Conservation (phyloP, 257 asterid species). For the Euphrasia confusa region DNA sequence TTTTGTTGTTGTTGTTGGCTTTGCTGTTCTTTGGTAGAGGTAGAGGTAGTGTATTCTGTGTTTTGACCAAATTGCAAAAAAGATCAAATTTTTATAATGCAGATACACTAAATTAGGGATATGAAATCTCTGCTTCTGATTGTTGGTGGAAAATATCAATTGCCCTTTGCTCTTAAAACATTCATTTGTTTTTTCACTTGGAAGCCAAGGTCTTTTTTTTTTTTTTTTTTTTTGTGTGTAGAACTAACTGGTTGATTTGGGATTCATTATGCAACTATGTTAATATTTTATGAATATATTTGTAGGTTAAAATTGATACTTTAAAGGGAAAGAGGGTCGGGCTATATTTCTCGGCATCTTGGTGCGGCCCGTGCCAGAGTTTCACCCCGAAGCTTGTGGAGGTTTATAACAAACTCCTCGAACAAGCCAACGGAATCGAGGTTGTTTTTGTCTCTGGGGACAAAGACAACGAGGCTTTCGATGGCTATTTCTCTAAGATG, state of each 20-base stretch:
- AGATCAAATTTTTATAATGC: too few relatives aligned
- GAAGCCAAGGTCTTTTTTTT: too few relatives aligned
- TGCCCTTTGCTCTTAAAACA: too few relatives aligned
- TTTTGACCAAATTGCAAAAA: too few relatives aligned
- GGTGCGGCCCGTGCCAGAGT: constrained; percentile 87
- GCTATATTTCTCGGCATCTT: constrained; percentile 86
- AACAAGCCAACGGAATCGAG: constrained; percentile 50
- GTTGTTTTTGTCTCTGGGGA: constrained; percentile 65
- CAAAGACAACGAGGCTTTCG: constrained; percentile 52
- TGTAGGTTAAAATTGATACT: constrained; percentile 49
- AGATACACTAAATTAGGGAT: too few relatives aligned
- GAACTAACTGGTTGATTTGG: too few relatives aligned
- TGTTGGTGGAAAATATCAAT: too few relatives aligned
- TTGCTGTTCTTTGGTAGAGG: background rate
- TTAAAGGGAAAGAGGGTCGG: constrained; percentile 61
- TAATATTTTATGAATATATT: constrained; percentile 6
- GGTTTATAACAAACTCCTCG: constrained; percentile 62
- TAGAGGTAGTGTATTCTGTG: too few relatives aligned
- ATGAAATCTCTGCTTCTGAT: too few relatives aligned
- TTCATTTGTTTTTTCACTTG: too few relatives aligned
- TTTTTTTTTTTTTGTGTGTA: too few relatives aligned
- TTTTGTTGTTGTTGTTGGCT: background rate
- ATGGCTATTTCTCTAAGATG: constrained; percentile 67
- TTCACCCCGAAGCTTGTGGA: constrained; percentile 69
- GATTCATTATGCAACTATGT: too few relatives aligned